Conservation (phyloP, 345 rosid species). For the Eucalyptus pumila region DNA sequence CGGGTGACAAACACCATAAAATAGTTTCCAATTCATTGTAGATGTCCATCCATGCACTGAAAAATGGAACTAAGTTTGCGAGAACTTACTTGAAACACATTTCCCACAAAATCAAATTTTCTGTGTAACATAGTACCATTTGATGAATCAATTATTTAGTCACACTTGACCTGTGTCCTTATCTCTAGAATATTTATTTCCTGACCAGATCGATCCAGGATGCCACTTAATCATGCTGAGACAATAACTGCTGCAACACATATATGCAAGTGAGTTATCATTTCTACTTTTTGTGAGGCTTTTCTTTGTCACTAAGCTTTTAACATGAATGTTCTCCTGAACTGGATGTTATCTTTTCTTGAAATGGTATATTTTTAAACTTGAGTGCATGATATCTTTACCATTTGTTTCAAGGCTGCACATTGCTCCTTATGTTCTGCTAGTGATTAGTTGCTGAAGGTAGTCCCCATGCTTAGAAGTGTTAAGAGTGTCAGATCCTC, state of each 20-base stretch:
- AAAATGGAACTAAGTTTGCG: not conserved
- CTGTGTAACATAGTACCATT: not conserved
- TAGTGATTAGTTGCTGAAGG: not conserved
- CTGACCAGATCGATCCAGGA: slow-evolving; percentile 54
- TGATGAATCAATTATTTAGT: not conserved
- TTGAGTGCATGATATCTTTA: not conserved
- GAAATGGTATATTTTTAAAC: not conserved
- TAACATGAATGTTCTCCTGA: not conserved
- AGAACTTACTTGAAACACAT: not conserved
- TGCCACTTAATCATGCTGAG: slow-evolving; percentile 82
- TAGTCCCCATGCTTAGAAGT: not conserved
- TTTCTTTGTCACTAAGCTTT: not conserved
- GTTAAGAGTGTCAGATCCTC: not conserved
- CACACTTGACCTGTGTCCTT: not conserved
- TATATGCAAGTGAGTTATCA: slow-evolving; percentile 63
- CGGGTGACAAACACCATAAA: not conserved
- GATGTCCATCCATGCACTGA: not conserved
- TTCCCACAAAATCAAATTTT: not conserved
- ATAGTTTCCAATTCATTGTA: not conserved
- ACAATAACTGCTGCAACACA: slow-evolving; percentile 49
- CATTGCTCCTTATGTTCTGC: not conserved
- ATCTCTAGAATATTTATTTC: not conserved
- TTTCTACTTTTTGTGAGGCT: not conserved
- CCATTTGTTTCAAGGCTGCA: not conserved
- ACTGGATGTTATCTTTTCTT: not conserved